Evolutionary conservation across 805 yeast genomes (phyloP).

Genomic region (Wickerhamiella dianesei): DNA sequence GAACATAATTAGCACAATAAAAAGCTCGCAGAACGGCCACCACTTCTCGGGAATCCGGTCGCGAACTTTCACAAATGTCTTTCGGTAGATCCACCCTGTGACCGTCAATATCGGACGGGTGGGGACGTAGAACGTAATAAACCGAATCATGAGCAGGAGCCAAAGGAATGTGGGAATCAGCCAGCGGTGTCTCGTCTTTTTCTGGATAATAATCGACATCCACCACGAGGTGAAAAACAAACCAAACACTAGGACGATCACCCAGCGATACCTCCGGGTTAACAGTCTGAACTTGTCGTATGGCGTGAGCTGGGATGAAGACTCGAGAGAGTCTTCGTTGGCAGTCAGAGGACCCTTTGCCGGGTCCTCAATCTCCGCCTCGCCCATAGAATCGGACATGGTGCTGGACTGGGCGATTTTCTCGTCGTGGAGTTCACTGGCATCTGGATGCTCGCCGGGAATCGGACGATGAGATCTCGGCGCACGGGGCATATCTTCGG

Average conservation of each 20-base stretch:
- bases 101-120: slow-evolving; percentile 22
- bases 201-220: slow-evolving; percentile 40
- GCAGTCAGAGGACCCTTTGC: not conserved
- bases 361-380: not conserved
- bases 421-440: not conserved
- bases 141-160: slow-evolving; percentile 37
- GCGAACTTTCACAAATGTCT: slow-evolving; percentile 21
- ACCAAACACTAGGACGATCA: slow-evolving; percentile 23
- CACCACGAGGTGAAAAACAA: slow-evolving; percentile 42
- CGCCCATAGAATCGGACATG: not conserved
- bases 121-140: slow-evolving; percentile 39
- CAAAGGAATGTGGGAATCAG: slow-evolving; percentile 44
- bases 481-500: slow-evolving; percentile 5
- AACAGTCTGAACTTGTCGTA: not conserved
- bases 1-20: slow-evolving; percentile 34
- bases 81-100: slow-evolving; percentile 24
- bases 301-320: not conserved
- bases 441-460: not conserved
- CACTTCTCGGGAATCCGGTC: slow-evolving; percentile 30
- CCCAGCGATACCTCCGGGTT: slow-evolving; percentile 18
- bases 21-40: slow-evolving; percentile 34
- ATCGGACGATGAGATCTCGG: not conserved
- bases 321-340: not conserved
- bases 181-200: slow-evolving; percentile 39
- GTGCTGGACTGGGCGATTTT: not conserved